Base-by-base conservation (phyloP, 768 basidiomycete genomes). In the Tylopilus intermedius region DNA sequence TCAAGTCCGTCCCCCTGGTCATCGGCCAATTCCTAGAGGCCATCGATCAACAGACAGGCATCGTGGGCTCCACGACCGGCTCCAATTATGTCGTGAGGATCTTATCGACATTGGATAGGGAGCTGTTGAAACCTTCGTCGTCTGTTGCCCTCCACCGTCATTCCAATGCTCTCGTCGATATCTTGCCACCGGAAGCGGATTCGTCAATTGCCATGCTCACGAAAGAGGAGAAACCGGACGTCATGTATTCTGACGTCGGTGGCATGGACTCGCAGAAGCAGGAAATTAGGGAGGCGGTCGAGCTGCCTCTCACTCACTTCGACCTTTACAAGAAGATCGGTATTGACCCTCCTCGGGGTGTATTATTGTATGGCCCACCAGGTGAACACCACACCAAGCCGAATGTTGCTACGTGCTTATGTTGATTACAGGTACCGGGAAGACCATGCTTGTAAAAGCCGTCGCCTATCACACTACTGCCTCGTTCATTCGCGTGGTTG, bases 371-470 rank as follows among this genome's bases (percentile, higher is more conserved):
- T 65, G 96, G 96, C 1, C 96, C 96, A 32, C 96, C 96, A 65
- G 95, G 94, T 89, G 30, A 55, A 64, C 45, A 78, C 21, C 62
- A 24, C 24, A 13, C 26, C 13, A 38, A 47, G 2, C 15, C 8
- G 24, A 6, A 46, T 42, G 14, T 29, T 39, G 4, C 26, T 39
- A 37, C 10, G 5, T 26, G 7, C 55, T 58, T 38, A 64, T 51
- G 38, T 42, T 10, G 22, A 45, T 15, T 43, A n/a, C 49, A 94
- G 95, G 96, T 56, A 99, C 96, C 2, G 96, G 96, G 27, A 99
- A 99, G 76, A 99, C 96, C 2, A 97, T 99, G 94, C 76, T 99
- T 57, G 96, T 98, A 47, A 99, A 98, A 70, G 96, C 96, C n/a
- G 96, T 99, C 26, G 96, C 96, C 22, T 87, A 94, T 67, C 91